These are phyloP conservation scores for Lachnellula willkommii DNA, from an alignment of 2,329 filamentous ascomycete species.

Conservation along the genomic window DNA sequence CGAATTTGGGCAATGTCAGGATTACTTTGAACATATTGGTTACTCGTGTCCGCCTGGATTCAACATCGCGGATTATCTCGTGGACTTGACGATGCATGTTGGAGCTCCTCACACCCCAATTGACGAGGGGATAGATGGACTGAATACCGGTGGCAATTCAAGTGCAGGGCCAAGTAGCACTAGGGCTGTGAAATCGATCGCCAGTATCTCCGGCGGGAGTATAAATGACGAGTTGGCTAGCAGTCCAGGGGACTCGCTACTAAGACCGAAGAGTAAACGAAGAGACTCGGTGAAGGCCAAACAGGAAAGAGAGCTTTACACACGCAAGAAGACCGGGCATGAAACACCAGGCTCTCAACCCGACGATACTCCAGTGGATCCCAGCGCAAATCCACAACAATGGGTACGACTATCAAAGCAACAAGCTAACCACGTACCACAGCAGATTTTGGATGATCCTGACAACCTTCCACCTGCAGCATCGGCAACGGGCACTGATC, in stretches of 20 bases:
- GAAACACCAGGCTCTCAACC: constrained; percentile 61
- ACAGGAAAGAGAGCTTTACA: constrained; percentile 88
- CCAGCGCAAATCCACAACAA: constrained; percentile 45
- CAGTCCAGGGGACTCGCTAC: constrained; percentile 53
- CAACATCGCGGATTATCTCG: constrained; percentile 97
- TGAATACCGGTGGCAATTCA: constrained; percentile 58
- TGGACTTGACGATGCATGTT: constrained; percentile 97
- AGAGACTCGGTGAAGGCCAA: constrained; percentile 76
- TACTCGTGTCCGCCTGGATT: constrained; percentile 94
- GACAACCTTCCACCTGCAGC: constrained; percentile 58
- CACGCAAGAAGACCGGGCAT: constrained; percentile 64
- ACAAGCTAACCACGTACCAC: constrained; percentile 45
- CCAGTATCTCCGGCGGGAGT: constrained; percentile 73
- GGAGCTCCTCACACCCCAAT: constrained; percentile 51
- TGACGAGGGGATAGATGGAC: constrained; percentile 52
- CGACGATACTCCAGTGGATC: constrained; percentile 45
- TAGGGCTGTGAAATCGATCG: constrained; percentile 82
- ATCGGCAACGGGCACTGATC: constrained; percentile 60
- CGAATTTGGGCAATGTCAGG: constrained; percentile 79
- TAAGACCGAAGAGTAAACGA: constrained; percentile 63
- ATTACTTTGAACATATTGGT: constrained; percentile 86
- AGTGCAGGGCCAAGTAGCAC: constrained; percentile 81
- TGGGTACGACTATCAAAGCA: constrained; percentile 56
- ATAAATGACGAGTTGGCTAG: constrained; percentile 56
- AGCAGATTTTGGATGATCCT: constrained; percentile 63